Percentiles rank a stretch among this genome's conserved stretches.
Conservation (phyloP, 2,329 filamentous ascomycete species). For the Zymoseptoria passerinii region DNA sequence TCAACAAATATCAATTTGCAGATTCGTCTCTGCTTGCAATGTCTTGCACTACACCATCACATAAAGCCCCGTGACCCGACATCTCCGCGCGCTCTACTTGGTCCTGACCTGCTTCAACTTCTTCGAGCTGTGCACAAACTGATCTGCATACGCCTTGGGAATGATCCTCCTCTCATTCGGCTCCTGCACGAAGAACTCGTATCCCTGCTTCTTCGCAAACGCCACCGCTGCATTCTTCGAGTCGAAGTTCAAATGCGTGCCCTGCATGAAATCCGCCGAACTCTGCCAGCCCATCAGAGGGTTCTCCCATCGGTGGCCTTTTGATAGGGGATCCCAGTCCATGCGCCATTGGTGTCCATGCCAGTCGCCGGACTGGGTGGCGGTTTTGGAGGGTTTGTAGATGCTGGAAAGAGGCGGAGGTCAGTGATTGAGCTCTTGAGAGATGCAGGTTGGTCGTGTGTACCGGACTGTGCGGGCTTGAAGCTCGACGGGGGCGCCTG, state of each 20-base stretch:
- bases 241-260: conserved; percentile 82
- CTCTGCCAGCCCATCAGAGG: conserved; percentile 98
- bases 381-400: conserved; percentile 84
- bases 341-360: conserved; percentile 82
- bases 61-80: not conserved
- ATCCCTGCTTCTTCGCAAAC: conserved; percentile 97
- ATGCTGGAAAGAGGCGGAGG: conserved; percentile 52
- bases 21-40: not conserved
- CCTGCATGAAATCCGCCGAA: conserved; percentile 89
- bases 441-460: conserved; percentile 16
- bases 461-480: conserved; percentile 93
- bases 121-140: conserved; percentile 77
- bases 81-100: conserved; percentile 52
- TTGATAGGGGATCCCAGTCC: conserved; percentile 92
- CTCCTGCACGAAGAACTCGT: conserved; percentile 98
- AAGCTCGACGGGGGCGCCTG: conserved; percentile 85
- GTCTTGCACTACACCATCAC: not conserved
- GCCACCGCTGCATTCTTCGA: conserved; percentile 87
- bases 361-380: conserved; percentile 90
- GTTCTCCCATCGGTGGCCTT: conserved; percentile 98
- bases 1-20: too few species aligned
- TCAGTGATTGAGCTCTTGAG: not conserved
- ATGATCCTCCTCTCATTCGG: conserved; percentile 78
- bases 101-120: conserved; percentile 77
- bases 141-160: conserved; percentile 94